phyloP scores from a whole-genome alignment of 441 rosid species.

The Lepidium campestre region DNA sequence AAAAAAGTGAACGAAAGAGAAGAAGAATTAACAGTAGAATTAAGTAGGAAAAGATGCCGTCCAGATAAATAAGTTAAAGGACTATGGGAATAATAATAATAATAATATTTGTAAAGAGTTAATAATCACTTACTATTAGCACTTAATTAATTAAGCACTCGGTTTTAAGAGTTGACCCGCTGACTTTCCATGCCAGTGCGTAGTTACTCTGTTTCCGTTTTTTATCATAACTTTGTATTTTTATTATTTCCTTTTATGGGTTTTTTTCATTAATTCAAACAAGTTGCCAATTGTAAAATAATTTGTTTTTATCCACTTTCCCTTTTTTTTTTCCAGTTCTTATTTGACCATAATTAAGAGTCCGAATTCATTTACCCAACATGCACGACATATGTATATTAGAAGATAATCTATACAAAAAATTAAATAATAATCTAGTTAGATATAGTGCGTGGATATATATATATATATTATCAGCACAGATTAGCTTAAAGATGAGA shows the following conservation, averaged over 20 bases:
- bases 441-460: background rate
- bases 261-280: slow-evolving; percentile 21
- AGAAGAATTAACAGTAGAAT: background rate
- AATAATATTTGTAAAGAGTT: background rate
- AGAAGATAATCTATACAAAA: no score
- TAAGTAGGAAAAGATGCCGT: slow-evolving; percentile 18
- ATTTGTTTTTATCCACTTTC: no score
- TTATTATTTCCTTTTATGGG: slow-evolving; percentile 3
- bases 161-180: slow-evolving; percentile 61
- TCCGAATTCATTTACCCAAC: slow-evolving; percentile 10
- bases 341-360: slow-evolving; percentile 17
- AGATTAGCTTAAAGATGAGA: background rate
- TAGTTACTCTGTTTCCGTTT: slow-evolving; percentile 8
- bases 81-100: background rate
- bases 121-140: background rate
- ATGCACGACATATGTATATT: background rate
- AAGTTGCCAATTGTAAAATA: slow-evolving; percentile 29
- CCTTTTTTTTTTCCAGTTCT: background rate
- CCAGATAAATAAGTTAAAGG: slow-evolving; percentile 12
- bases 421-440: background rate
- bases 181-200: slow-evolving; percentile 39
- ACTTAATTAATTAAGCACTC: slow-evolving; percentile 12
- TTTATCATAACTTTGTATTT: background rate
- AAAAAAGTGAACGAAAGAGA: background rate
- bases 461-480: no score